These are phyloP conservation scores for Ceratobasidium sp. DNA, from an alignment of 1,284 basidiomycete species.

Conservation along the genomic window DNA sequence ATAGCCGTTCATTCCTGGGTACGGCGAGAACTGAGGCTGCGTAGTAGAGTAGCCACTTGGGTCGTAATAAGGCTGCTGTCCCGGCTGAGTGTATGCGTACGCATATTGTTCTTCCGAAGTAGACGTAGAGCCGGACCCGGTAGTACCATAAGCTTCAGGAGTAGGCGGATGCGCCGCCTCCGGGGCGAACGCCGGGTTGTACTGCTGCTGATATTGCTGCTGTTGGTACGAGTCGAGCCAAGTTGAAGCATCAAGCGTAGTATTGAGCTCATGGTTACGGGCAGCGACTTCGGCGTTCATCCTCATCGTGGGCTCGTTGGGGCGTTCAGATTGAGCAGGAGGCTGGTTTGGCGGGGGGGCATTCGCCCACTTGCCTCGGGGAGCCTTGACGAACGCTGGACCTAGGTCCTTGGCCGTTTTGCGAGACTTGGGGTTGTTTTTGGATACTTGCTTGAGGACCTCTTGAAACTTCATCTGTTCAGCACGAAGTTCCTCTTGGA, in stretches of 20 bases:
- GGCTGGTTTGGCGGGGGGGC: background rate
- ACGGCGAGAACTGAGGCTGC: no score
- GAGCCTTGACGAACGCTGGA: background rate
- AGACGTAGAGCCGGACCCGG: background rate
- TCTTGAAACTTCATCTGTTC: background rate
- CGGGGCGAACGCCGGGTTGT: background rate
- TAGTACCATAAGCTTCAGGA: background rate
- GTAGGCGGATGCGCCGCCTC: conserved; percentile 4
- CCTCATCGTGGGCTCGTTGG: background rate
- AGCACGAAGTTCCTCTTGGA: background rate
- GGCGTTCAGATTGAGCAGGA: background rate
- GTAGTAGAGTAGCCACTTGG: no score
- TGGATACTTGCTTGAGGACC: background rate
- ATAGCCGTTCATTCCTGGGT: no score
- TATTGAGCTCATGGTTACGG: background rate
- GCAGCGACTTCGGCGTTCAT: background rate
- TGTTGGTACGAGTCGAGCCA: conserved; percentile 9
- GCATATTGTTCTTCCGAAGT: background rate
- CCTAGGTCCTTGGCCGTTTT: background rate
- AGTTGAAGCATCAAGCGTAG: background rate
- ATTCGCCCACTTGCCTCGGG: background rate
- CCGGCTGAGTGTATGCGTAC: background rate
- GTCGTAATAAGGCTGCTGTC: background rate
- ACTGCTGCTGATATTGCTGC: background rate
- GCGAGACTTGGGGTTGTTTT: background rate